Base-by-base conservation (phyloP, 805 yeast species). In the Myxozyma geophila region DNA sequence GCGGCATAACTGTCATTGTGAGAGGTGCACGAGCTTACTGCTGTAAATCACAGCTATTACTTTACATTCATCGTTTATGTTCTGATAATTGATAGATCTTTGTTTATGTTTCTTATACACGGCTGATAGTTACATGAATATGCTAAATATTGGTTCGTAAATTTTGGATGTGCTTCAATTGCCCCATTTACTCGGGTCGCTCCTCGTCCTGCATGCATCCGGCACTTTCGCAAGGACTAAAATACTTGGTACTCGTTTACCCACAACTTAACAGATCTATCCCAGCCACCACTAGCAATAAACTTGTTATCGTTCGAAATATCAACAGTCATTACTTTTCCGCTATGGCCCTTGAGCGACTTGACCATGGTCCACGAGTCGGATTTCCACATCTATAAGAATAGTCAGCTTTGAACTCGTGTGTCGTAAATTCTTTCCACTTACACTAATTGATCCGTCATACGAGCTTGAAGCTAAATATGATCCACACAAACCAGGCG, bases 231-330 rank as follows among this genome's bases (percentile, higher is more conserved):
- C 4, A n/a, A 47, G 21, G 15, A 10, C 36, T 21, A 47, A 47
- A 47, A 10, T 47, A 28, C 28, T 28, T 43, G 47, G 5, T 19
- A 37, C 54, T 65, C 69, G 43, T 61, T 49, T 13, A 61, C 68
- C 91, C 91, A 89, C 49, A 89, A 59, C 72, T 88, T 89, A 2
- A 91, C 80, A 7, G 89, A 80, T 59, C 95, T 81, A 73, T 92
- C 97, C 96, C 96, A 92, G 21, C 96, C 92, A 54, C 90, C 82
- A 52, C 88, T 83, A 0, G 84, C 81, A 0, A 92, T 75, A 40
- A 63, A 71, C 7, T 76, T 70, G 7, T 81, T 82, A 59, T 80
- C 77, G 0, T 67, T 60, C 10, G 80, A 72, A 0, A 87, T 70
- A 71, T 89, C 96, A 54, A 88, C 82, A 61, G 87, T 78, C 87